A percentile compares a stretch with the other conserved stretches of the same genome.
These are phyloP conservation scores for Ilyonectria sp. DNA, from an alignment of 2,329 filamentous ascomycete genomes.

Conservation along the genomic window DNA sequence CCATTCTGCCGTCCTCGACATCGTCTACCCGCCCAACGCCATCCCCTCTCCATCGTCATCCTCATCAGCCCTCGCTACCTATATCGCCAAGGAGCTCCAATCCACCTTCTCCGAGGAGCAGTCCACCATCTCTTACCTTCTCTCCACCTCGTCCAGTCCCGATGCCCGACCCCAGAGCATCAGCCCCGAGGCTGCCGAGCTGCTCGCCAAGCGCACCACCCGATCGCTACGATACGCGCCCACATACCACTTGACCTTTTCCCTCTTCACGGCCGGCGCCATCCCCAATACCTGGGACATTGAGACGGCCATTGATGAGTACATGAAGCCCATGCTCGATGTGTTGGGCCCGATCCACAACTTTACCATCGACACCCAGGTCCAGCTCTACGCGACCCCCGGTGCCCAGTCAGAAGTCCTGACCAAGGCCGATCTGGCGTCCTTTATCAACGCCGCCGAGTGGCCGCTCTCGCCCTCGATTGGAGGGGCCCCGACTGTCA, in stretches of 20 bases:
- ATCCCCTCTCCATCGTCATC: constrained; percentile 77
- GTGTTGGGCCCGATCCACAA: constrained; percentile 89
- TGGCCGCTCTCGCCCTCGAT: constrained; percentile 98
- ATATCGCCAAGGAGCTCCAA: constrained; percentile 84
- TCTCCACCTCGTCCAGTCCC: constrained; percentile 69
- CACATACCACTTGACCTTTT: constrained; percentile 96
- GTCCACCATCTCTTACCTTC: constrained; percentile 83
- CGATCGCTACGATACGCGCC: constrained; percentile 92
- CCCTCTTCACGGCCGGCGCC: constrained; percentile 87
- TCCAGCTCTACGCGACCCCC: constrained; percentile 89
- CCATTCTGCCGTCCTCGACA: constrained; percentile 80
- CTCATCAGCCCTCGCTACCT: constrained; percentile 81
- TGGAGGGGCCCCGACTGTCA: constrained; percentile 91
- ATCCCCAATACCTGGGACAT: constrained; percentile 93
- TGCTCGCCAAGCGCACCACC: constrained; percentile 80
- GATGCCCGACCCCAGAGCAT: constrained; percentile 63
- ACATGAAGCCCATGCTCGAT: constrained; percentile 85
- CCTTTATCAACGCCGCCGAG: constrained; percentile 97
- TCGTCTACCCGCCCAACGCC: constrained; percentile 81
- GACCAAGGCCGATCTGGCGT: constrained; percentile 88
- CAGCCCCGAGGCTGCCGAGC: constrained; percentile 67
- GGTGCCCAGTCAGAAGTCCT: constrained; percentile 77
- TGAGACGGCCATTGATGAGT: constrained; percentile 83
- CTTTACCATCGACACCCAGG: constrained; percentile 96
- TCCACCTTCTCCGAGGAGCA: constrained; percentile 90